These are phyloP conservation scores for Pisolithus marmoratus DNA, from an alignment of 768 basidiomycete species.

Conservation along the genomic window DNA sequence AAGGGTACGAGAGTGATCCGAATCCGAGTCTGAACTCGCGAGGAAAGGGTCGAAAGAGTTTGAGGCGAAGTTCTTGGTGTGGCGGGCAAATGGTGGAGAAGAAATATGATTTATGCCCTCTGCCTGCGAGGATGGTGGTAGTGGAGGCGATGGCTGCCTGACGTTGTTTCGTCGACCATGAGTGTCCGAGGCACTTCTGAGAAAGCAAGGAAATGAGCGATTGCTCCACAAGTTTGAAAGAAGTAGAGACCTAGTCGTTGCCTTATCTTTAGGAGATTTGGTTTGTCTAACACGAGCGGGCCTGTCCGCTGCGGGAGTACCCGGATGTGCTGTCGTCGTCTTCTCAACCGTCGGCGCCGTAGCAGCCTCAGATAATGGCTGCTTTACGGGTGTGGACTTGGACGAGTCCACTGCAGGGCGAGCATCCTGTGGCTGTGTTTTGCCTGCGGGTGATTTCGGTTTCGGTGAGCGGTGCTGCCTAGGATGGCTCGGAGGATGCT, in stretches of 20 bases:
- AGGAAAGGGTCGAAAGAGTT: conserved; percentile 47
- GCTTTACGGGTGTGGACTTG: conserved; percentile 27
- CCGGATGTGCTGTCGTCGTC: conserved; percentile 18
- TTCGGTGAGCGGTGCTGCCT: conserved; percentile 34
- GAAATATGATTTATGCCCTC: conserved; percentile 38
- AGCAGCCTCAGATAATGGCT: conserved; percentile 25
- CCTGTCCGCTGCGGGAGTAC: conserved; percentile 22
- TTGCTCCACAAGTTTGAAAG: not conserved
- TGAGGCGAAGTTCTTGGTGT: conserved; percentile 26
- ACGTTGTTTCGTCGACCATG: conserved; percentile 44
- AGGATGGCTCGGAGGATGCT: conserved; percentile 31
- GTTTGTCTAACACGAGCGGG: conserved; percentile 28
- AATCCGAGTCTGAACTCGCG: conserved; percentile 39
- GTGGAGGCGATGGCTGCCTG: conserved; percentile 62
- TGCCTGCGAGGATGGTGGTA: conserved; percentile 56
- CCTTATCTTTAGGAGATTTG: conserved; percentile 41
- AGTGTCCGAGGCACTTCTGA: conserved; percentile 44
- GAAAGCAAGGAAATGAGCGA: conserved; percentile 1
- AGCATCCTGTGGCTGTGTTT: conserved; percentile 20
- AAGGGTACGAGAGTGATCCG: conserved; percentile 33
- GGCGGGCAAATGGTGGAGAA: conserved; percentile 21
- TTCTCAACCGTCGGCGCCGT: conserved; percentile 28
- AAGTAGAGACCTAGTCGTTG: conserved; percentile 32
- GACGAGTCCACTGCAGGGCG: conserved; percentile 24
- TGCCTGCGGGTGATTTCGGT: conserved; percentile 9